phyloP scores from a whole-genome alignment of 1,284 basidiomycete species.

The Xerocomus minutiporus region DNA sequence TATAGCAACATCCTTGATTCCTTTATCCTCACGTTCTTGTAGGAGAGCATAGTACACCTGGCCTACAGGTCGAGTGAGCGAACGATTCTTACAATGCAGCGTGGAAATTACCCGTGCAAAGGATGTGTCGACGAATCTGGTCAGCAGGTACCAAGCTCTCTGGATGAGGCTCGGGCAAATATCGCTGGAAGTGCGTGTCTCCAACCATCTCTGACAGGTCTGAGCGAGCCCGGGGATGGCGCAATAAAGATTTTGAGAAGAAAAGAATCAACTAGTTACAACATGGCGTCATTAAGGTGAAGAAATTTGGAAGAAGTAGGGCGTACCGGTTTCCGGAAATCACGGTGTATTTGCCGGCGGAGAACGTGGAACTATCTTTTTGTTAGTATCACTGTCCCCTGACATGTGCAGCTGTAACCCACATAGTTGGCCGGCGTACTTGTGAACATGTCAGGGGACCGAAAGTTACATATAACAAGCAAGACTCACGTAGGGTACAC shows the following conservation, averaged over 20 bases:
- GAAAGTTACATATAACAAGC: neutral
- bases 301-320: neutral
- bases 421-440: slow-evolving; percentile 90
- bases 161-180: slow-evolving; percentile 81
- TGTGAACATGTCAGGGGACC: slow-evolving; percentile 13
- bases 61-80: slow-evolving; percentile 42
- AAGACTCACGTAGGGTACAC: slow-evolving; percentile 84
- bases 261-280: slow-evolving; percentile 73
- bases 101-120: slow-evolving; percentile 63
- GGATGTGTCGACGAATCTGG: slow-evolving; percentile 86
- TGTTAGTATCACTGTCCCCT: slow-evolving; percentile 1
- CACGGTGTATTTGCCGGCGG: slow-evolving; percentile 90
- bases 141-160: slow-evolving; percentile 73
- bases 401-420: slow-evolving; percentile 5
- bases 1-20: slow-evolving; percentile 91
- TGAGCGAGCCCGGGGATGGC: slow-evolving; percentile 90
- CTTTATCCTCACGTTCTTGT: slow-evolving; percentile 84
- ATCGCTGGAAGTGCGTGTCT: slow-evolving; percentile 90
- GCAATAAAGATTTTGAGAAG: slow-evolving; percentile 95
- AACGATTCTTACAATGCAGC: neutral
- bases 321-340: slow-evolving; percentile 89
- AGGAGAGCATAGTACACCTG: slow-evolving; percentile 92
- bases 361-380: slow-evolving; percentile 80
- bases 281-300: slow-evolving; percentile 1
- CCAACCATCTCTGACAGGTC: slow-evolving; percentile 83